Base-by-base conservation (phyloP, 805 yeast species). In the Zygotorulaspora chibaensis region DNA sequence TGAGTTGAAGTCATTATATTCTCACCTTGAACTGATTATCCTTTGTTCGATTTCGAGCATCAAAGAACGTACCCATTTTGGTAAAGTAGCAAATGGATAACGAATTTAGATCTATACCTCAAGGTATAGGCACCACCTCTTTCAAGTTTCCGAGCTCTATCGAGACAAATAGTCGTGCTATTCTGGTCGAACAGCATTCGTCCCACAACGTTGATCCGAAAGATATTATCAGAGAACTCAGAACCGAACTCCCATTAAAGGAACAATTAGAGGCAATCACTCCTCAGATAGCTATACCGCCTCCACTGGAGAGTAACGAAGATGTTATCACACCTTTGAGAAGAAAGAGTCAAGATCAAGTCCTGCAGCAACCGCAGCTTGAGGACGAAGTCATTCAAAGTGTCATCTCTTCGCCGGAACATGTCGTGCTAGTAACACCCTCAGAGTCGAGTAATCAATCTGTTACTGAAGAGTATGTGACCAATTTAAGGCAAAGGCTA, bases 401-500 rank as follows among this genome's bases (percentile, higher is more conserved):
- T 15, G 18, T 38, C 20, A 33, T 43, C 23, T 28, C 35, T 11
- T 13, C 46, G 10, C 41, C 47, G 9, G 35, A 40, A 25, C 47
- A 39, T 13, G 25, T 38, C 8, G 20, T 41, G 25, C 17, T 41
- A 13, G 18, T 30, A 11, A 47, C 48, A 2, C 50, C 51, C 18
- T 47, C 53, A 13, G 54, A 50, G 6, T 6, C 52, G 8, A 50
- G 48, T 17, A 52, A 40, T 17, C 44, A 42, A 35, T 50, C 62
- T 1, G 35, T 49, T 27, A 47, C 56, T 3, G 64, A 59, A 35
- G 66, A 58, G 25, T 58, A 56, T 25, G 62, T 58, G 5, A 49
- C 49, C 11, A 55, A 53, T 31, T 35, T 68, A 40, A 62, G 76
- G 43, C 71, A 65, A 46, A 62, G 62, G 33, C 47, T 71, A 51